A percentile compares a stretch with the other conserved stretches of the same genome.
phyloP scores from a whole-genome alignment of 73 alveolate species.

The Diophrys appendiculata region DNA sequence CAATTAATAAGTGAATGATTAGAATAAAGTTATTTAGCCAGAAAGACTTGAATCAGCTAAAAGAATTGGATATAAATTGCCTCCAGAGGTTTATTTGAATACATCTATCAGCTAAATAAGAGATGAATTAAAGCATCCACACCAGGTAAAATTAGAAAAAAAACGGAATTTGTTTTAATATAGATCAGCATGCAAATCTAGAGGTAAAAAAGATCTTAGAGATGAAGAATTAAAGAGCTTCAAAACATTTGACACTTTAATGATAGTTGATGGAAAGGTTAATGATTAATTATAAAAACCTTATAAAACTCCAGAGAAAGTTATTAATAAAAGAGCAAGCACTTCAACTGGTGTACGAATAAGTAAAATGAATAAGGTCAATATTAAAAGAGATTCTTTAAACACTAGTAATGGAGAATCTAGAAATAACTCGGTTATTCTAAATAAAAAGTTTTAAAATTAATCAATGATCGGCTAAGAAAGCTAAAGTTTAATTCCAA shows the following conservation, averaged over 20 bases:
- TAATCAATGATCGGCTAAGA: neutral
- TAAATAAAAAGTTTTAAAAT: too few species aligned
- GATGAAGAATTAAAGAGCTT: neutral
- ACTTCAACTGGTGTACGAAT: neutral
- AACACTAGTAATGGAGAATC: neutral
- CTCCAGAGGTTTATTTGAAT: too few species aligned
- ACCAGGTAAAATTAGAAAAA: neutral
- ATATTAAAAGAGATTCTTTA: neutral
- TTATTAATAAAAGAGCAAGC: too few species aligned
- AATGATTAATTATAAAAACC: too few species aligned
- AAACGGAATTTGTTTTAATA: neutral
- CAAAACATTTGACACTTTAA: neutral
- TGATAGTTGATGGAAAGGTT: neutral
- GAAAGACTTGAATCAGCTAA: too few species aligned
- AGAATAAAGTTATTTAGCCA: too few species aligned
- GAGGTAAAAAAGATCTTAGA: neutral
- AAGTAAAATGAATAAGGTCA: neutral
- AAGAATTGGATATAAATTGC: too few species aligned
- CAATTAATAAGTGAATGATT: too few species aligned
- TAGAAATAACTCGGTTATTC: neutral
- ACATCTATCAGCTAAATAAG: too few species aligned
- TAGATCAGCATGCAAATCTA: neutral
- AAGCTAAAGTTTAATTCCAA: neutral
- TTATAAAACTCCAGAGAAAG: too few species aligned
- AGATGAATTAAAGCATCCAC: neutral